Evolutionary conservation across 768 basidiomycete genomes (phyloP).

Genomic region (Pisolithus microcarpus): DNA sequence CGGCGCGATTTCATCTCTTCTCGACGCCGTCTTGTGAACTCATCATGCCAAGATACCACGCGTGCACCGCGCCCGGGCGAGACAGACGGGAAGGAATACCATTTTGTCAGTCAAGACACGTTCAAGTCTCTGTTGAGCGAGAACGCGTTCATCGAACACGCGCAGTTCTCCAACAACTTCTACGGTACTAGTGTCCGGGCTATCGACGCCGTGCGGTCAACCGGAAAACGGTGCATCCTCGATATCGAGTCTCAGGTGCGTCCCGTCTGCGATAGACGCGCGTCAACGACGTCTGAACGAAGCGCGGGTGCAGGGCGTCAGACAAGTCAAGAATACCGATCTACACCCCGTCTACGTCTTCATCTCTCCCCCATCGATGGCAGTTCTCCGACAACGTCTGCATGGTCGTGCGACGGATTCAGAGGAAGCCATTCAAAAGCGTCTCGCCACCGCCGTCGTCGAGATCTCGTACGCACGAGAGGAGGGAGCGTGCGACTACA

Average conservation of each 20-base stretch:
- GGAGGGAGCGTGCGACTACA: constrained; percentile 64
- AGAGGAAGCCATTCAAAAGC: constrained; percentile 60
- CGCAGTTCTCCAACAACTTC: constrained; percentile 86
- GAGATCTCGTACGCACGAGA: constrained; percentile 84
- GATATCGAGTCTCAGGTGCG: constrained; percentile 94
- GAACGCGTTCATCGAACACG: constrained; percentile 87
- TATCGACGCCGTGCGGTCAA: constrained; percentile 56
- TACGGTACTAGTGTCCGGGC: constrained; percentile 90
- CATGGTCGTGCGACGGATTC: constrained; percentile 79
- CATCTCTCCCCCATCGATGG: constrained; percentile 79
- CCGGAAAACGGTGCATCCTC: constrained; percentile 79
- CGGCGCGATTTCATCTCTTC: constrained; percentile 19
- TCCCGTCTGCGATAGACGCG: constrained; percentile 5
- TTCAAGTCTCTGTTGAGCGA: constrained; percentile 66
- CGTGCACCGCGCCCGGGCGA: constrained; percentile 79
- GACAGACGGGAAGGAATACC: constrained; percentile 74
- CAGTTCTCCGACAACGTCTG: constrained; percentile 63
- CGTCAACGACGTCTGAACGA: background rate
- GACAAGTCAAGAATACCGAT: constrained; percentile 77
- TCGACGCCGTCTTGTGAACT: constrained; percentile 4
- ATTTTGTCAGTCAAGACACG: constrained; percentile 66
- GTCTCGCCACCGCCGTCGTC: constrained; percentile 67
- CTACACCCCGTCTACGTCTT: constrained; percentile 87
- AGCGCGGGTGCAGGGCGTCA: constrained; percentile 61
- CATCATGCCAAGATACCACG: constrained; percentile 69